A percentile compares a stretch with the other conserved stretches of the same genome.
These are phyloP conservation scores for Xylariales sp. DNA, from an alignment of 2,329 filamentous ascomycete species.

Conservation along the genomic window DNA sequence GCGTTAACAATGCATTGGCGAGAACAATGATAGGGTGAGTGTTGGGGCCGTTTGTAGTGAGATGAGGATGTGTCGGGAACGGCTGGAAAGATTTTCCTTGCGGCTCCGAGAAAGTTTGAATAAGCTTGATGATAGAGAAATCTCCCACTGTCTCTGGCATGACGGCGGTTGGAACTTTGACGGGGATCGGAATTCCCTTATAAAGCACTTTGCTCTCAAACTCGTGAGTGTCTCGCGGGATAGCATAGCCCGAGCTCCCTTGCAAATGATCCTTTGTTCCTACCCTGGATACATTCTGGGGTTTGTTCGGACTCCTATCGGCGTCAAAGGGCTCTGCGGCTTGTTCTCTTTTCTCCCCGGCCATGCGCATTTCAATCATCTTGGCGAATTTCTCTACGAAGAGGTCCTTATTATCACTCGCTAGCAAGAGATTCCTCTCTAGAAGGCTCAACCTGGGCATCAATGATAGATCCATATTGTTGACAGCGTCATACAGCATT, in stretches of 20 bases:
- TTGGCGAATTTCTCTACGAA: conserved; percentile 97
- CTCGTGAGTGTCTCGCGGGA: conserved; percentile 93
- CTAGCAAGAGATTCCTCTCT: conserved; percentile 81
- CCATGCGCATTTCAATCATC: conserved; percentile 81
- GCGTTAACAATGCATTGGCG: conserved; percentile 89
- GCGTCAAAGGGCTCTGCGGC: conserved; percentile 39
- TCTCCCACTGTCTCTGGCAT: conserved; percentile 96
- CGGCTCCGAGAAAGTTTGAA: conserved; percentile 84
- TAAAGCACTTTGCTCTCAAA: conserved; percentile 95
- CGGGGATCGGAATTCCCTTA: conserved; percentile 92
- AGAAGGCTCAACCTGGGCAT: conserved; percentile 82
- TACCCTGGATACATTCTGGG: conserved; percentile 50
- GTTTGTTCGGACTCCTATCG: conserved; percentile 42
- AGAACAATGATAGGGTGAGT: conserved; percentile 96
- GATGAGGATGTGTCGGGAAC: conserved; percentile 82
- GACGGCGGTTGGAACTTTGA: conserved; percentile 91
- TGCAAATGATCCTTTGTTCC: conserved; percentile 61
- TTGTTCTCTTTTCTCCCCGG: conserved; percentile 52
- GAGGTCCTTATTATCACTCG: conserved; percentile 90
- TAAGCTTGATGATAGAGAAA: conserved; percentile 95
- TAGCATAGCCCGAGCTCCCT: conserved; percentile 62
- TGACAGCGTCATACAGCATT: conserved; percentile 86
- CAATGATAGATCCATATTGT: conserved; percentile 92
- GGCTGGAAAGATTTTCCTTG: conserved; percentile 81
- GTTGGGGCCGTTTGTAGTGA: conserved; percentile 83